A percentile compares a stretch with the other conserved stretches of the same genome.
Conservation (phyloP, 169 alveolate genomes). For the Cryptosporidium ryanae region DNA sequence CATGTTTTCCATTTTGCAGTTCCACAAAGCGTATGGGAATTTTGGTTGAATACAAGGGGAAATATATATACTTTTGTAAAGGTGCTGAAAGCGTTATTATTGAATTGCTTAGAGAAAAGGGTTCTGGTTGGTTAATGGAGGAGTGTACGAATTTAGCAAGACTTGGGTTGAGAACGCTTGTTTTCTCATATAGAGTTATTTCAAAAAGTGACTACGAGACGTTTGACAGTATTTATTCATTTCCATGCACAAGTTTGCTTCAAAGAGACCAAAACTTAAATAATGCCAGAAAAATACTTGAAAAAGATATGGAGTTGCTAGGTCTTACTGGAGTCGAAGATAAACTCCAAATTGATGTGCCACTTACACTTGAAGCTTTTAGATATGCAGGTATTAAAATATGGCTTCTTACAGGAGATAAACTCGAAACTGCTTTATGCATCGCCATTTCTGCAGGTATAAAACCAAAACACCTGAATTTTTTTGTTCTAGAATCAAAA, state of each 20-base stretch:
- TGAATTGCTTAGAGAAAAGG: slow-evolving; percentile 87
- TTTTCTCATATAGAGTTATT: slow-evolving; percentile 91
- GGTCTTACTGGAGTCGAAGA: slow-evolving; percentile 98
- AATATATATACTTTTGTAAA: slow-evolving; percentile 83
- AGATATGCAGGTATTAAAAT: slow-evolving; percentile 96
- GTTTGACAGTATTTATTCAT: slow-evolving; percentile 76
- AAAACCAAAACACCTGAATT: slow-evolving; percentile 83
- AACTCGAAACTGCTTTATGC: slow-evolving; percentile 99
- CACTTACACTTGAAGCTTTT: slow-evolving; percentile 91
- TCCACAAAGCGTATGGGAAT: slow-evolving; percentile 98
- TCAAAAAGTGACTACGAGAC: slow-evolving; percentile 87
- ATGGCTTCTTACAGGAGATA: slow-evolving; percentile 99
- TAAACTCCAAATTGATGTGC: slow-evolving; percentile 93
- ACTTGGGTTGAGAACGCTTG: slow-evolving; percentile 95
- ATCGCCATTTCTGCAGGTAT: slow-evolving; percentile 96
- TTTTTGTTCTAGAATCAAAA: slow-evolving; percentile 75
- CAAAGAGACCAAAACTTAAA: slow-evolving; percentile 79
- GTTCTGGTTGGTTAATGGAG: slow-evolving; percentile 87
- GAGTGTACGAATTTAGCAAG: slow-evolving; percentile 92
- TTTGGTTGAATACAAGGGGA: slow-evolving; percentile 87
- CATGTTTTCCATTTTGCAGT: slow-evolving; percentile 96
- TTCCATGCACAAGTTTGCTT: slow-evolving; percentile 64
- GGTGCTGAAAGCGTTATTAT: slow-evolving; percentile 96
- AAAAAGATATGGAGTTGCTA: slow-evolving; percentile 89
- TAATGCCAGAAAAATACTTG: slow-evolving; percentile 79